Evolutionary conservation across 2,329 filamentous ascomycete species (phyloP).

Genomic region (Magnaporthales sp.): DNA sequence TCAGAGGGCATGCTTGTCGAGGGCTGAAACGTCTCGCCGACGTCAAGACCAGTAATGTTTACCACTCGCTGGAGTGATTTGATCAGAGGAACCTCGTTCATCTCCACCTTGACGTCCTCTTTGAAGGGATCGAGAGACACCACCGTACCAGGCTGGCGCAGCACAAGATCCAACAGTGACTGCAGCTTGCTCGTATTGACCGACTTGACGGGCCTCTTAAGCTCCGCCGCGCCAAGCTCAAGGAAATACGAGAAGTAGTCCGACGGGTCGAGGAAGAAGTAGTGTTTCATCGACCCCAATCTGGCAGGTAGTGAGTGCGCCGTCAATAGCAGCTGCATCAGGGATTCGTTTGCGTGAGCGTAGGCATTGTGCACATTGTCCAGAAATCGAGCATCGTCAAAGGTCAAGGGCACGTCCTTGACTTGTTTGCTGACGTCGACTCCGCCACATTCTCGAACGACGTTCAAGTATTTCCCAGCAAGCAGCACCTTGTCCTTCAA

Average conservation of each 20-base stretch:
- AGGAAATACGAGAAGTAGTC: conserved; percentile 99
- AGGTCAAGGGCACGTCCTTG: conserved; percentile 79
- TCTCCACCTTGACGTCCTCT: conserved; percentile 94
- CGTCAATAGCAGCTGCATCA: conserved; percentile 84
- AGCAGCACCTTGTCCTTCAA: conserved; percentile 92
- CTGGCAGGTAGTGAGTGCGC: conserved; percentile 85
- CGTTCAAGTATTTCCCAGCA: conserved; percentile 95
- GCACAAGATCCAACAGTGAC: conserved; percentile 86
- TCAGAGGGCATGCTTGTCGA: conserved; percentile 47
- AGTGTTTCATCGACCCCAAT: conserved; percentile 88
- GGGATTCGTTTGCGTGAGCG: conserved; percentile 86
- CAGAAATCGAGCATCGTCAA: conserved; percentile 84
- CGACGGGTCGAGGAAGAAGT: conserved; percentile 96
- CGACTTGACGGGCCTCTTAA: conserved; percentile 83
- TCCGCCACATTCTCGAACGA: conserved; percentile 92
- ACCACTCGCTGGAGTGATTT: conserved; percentile 95
- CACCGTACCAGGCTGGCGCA: conserved; percentile 92
- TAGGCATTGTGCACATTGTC: conserved; percentile 96
- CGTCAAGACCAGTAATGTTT: conserved; percentile 90
- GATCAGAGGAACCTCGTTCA: conserved; percentile 89
- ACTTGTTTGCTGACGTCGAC: conserved; percentile 88
- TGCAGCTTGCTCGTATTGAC: conserved; percentile 93
- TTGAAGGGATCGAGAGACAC: conserved; percentile 95
- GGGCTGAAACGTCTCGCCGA: conserved; percentile 73
- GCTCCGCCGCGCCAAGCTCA: conserved; percentile 79